Conservation (phyloP, 768 basidiomycete species). For the Termitomyces sp. region DNA sequence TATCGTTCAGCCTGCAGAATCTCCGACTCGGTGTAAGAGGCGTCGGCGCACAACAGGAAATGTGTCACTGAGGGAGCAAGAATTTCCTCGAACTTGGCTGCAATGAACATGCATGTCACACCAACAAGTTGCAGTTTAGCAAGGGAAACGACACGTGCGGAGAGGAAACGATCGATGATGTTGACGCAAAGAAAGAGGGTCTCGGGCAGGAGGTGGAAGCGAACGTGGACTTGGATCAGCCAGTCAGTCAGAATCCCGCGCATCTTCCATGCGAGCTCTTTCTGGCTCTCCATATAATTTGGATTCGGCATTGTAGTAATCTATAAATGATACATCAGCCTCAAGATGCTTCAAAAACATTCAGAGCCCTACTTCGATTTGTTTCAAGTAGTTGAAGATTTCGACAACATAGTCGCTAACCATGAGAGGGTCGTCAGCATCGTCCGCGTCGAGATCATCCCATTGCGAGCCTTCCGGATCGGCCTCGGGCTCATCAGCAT, state of each 20-base stretch:
- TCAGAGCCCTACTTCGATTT: slow-evolving; percentile 64
- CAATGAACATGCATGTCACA: slow-evolving; percentile 87
- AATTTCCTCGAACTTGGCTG: slow-evolving; percentile 96
- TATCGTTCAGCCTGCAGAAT: slow-evolving; percentile 75
- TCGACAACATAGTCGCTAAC: slow-evolving; percentile 95
- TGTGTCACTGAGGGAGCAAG: slow-evolving; percentile 87
- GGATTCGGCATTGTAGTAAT: slow-evolving; percentile 83
- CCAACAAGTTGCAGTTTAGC: slow-evolving; percentile 96
- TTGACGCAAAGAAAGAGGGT: slow-evolving; percentile 94
- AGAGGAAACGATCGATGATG: slow-evolving; percentile 83
- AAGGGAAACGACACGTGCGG: slow-evolving; percentile 75
- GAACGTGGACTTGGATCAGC: slow-evolving; percentile 92
- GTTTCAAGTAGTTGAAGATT: slow-evolving; percentile 88
- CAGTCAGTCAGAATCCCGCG: slow-evolving; percentile 93
- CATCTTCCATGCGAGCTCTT: slow-evolving; percentile 95
- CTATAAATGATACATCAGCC: slow-evolving; percentile 27
- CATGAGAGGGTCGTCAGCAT: slow-evolving; percentile 92
- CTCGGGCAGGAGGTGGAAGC: slow-evolving; percentile 89
- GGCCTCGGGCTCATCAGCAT: slow-evolving; percentile 52
- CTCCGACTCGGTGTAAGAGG: slow-evolving; percentile 81
- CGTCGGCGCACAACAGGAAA: slow-evolving; percentile 81
- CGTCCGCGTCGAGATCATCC: slow-evolving; percentile 93
- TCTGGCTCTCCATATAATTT: slow-evolving; percentile 92
- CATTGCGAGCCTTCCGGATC: slow-evolving; percentile 64
- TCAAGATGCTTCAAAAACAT: background rate